These are phyloP conservation scores for Incumbomyces delicatus DNA, from an alignment of 2,329 filamentous ascomycete species.

Conservation along the genomic window DNA sequence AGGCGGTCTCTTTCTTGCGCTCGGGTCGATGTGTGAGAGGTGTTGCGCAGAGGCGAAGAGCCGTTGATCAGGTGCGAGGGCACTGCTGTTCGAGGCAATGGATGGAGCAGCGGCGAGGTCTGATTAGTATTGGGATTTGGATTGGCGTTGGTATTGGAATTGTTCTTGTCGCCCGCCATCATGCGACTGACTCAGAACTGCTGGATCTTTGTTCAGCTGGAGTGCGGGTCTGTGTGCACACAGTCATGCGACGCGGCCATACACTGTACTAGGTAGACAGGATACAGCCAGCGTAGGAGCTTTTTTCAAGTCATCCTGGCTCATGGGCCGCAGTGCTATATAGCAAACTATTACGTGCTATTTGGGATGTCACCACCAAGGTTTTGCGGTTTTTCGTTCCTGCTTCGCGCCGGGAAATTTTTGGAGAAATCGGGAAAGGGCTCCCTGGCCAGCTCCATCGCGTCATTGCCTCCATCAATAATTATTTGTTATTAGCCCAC, in stretches of 20 bases:
- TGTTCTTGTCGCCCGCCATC: neutral
- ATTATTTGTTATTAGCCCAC: too few relatives aligned
- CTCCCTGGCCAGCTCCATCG: neutral
- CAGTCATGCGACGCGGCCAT: too few relatives aligned
- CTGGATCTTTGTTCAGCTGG: too few relatives aligned
- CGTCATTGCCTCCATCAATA: too few relatives aligned
- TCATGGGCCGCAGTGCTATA: too few relatives aligned
- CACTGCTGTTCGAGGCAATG: constrained; percentile 43
- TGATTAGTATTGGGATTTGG: neutral
- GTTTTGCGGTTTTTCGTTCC: neutral
- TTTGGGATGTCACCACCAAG: neutral
- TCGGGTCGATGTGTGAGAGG: constrained; percentile 30
- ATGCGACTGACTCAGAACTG: neutral
- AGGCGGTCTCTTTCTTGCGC: constrained; percentile 48
- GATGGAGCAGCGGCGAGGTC: constrained; percentile 14
- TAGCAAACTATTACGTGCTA: too few relatives aligned
- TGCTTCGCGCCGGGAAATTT: neutral
- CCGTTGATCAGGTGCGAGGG: constrained; percentile 50
- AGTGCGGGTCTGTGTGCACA: too few relatives aligned
- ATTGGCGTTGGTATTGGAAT: neutral
- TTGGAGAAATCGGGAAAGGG: constrained; percentile 1
- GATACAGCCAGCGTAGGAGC: too few relatives aligned
- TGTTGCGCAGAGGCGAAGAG: constrained; percentile 39
- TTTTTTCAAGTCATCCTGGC: too few relatives aligned
- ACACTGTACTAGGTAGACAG: too few relatives aligned